Percentiles rank a stretch among this genome's conserved stretches.
These are phyloP conservation scores for Ophiocordyceps camponoti-rufipedis DNA, from an alignment of 2,329 filamentous ascomycete genomes.

Conservation along the genomic window DNA sequence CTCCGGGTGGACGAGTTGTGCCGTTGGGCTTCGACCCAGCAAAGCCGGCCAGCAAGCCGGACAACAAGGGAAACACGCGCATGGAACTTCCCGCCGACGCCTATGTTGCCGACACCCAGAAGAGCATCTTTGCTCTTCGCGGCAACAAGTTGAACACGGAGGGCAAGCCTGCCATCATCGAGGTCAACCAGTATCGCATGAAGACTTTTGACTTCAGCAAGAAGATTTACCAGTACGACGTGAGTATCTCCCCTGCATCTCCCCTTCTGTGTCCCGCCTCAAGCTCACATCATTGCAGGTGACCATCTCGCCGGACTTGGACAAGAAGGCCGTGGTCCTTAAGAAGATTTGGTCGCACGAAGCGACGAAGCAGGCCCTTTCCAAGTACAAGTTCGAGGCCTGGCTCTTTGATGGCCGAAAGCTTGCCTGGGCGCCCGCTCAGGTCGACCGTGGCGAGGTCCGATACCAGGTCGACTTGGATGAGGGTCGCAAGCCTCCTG, in stretches of 20 bases:
- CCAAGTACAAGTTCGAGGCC: conserved; percentile 19
- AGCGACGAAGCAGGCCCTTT: conserved; percentile 35
- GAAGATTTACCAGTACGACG: conserved; percentile 70
- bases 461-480: conserved; percentile 56
- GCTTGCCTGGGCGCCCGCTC: conserved; percentile 52
- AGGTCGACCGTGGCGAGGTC: conserved; percentile 27
- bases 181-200: conserved; percentile 63
- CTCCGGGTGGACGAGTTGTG: conserved; percentile 8
- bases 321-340: conserved; percentile 45
- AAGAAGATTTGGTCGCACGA: conserved; percentile 60
- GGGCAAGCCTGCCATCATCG: conserved; percentile 34
- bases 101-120: conserved; percentile 19
- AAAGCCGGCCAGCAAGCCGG: conserved; percentile 7
- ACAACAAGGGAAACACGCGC: conserved; percentile 22
- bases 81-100: conserved; percentile 42
- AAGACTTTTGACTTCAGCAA: conserved; percentile 32
- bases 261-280: conserved; percentile 3
- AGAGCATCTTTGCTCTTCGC: conserved; percentile 16
- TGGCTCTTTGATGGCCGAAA: conserved; percentile 74
- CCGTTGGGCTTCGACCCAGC: conserved; percentile 26
- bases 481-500: conserved; percentile 31
- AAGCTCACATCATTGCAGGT: conserved; percentile 28
- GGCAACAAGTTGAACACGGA: conserved; percentile 31
- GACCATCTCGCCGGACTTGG: conserved; percentile 39
- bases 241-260: conserved; percentile 25